phyloP scores from a whole-genome alignment of 2,329 filamentous ascomycete species.

The Xylogone sp. region DNA sequence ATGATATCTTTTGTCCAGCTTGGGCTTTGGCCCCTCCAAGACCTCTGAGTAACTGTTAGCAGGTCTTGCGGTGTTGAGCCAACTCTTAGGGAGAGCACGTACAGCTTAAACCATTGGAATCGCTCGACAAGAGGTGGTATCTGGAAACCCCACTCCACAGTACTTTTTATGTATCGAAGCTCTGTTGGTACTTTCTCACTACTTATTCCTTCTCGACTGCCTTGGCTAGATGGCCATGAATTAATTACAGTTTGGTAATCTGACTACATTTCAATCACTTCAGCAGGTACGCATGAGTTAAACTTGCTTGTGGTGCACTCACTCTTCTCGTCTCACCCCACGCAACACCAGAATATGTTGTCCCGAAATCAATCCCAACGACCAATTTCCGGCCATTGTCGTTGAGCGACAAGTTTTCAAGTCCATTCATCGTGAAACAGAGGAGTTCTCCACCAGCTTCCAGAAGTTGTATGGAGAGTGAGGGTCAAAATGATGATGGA shows the following conservation, averaged over 20 bases:
- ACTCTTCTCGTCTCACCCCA: constrained; percentile 17
- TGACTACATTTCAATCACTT: not conserved
- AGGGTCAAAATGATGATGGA: too few relatives aligned
- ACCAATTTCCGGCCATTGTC: not conserved
- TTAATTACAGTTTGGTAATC: constrained; percentile 10
- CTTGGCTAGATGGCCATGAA: constrained; percentile 2
- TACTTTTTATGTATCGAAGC: constrained; percentile 6
- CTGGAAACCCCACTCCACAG: constrained; percentile 10
- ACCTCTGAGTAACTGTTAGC: not conserved
- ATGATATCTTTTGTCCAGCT: constrained; percentile 24
- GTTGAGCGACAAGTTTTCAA: not conserved
- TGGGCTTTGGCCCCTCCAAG: constrained; percentile 2
- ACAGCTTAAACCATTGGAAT: constrained; percentile 12
- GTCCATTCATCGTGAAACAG: too few relatives aligned
- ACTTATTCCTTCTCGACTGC: constrained; percentile 5
- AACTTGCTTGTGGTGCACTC: not conserved
- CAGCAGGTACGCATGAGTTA: not conserved
- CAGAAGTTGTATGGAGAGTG: too few relatives aligned
- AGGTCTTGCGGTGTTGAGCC: too few relatives aligned
- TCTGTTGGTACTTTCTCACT: constrained; percentile 13
- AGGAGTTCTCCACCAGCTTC: too few relatives aligned
- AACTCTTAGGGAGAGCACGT: not conserved
- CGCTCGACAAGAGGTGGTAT: constrained; percentile 4
- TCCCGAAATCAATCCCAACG: constrained; percentile 12
- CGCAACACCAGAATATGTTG: constrained; percentile 6